phyloP scores from a whole-genome alignment of 352 stramenopile genomes.

The Phytopythium sindhum region DNA sequence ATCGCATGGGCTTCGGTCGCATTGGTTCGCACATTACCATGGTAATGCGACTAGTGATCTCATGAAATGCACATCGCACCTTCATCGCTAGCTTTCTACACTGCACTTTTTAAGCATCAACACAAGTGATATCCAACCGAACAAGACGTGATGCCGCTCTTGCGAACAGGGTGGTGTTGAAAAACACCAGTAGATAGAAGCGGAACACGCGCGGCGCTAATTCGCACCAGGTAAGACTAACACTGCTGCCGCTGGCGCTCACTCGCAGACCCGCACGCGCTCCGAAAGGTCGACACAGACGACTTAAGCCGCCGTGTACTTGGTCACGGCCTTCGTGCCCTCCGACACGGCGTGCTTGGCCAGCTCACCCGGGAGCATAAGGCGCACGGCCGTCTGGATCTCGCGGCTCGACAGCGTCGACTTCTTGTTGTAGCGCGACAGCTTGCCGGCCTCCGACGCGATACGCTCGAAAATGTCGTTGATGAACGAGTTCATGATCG shows the following conservation, averaged over 20 bases:
- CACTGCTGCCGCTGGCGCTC: neutral
- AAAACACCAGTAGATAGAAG: constrained; percentile 65
- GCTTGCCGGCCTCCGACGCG: constrained; percentile 93
- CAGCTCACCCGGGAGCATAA: constrained; percentile 96
- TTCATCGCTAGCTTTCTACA: too few species aligned
- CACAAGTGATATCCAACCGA: too few species aligned
- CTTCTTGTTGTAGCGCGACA: constrained; percentile 99
- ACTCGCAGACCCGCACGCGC: constrained; percentile 1
- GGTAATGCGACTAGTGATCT: too few species aligned
- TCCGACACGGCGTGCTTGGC: constrained; percentile 97
- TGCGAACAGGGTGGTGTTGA: constrained; percentile 79
- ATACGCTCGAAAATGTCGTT: constrained; percentile 99
- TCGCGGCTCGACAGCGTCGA: constrained; percentile 95
- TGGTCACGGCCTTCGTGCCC: constrained; percentile 95
- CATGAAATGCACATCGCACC: too few species aligned
- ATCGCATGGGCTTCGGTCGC: too few species aligned
- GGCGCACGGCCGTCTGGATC: constrained; percentile 96
- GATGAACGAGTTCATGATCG: constrained; percentile 99
- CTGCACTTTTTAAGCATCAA: too few species aligned
- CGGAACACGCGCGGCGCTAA: neutral
- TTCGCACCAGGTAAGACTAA: neutral
- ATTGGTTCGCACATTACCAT: too few species aligned
- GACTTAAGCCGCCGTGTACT: constrained; percentile 88
- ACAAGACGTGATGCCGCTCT: constrained; percentile 18
- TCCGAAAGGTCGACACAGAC: neutral